phyloP scores from a whole-genome alignment of 177 flowering plant genomes.

The Vitis hybrid region DNA sequence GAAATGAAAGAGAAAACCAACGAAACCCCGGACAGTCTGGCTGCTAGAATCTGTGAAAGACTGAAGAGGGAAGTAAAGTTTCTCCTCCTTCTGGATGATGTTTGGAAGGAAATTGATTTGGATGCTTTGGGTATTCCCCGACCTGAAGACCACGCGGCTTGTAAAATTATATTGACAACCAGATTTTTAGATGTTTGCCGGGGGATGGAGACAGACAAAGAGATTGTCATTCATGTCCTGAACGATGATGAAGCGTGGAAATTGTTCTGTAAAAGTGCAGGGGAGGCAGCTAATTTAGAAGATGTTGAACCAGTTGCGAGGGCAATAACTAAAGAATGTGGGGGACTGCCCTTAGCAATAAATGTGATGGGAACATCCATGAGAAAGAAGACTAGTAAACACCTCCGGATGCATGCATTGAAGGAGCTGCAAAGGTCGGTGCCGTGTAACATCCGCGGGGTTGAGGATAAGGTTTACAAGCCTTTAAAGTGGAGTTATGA shows the following conservation, averaged over 20 bases:
- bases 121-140: constrained; percentile 19
- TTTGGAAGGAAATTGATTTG: constrained; percentile 23
- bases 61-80: constrained; percentile 1
- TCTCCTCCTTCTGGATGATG: constrained; percentile 30
- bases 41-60: background rate
- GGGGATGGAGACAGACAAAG: constrained; percentile 7
- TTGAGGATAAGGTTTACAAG: constrained; percentile 8
- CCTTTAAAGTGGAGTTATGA: constrained; percentile 26
- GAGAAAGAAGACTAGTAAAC: constrained; percentile 7
- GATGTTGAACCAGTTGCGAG: background rate
- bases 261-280: constrained; percentile 8
- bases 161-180: constrained; percentile 18
- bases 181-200: constrained; percentile 12
- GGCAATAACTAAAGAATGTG: constrained; percentile 10
- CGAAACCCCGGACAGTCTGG: constrained; percentile 6
- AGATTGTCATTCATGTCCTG: constrained; percentile 3
- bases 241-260: constrained; percentile 19
- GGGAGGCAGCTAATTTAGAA: background rate
- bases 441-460: constrained; percentile 4
- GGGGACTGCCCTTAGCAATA: constrained; percentile 20
- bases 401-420: constrained; percentile 21
- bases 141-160: background rate
- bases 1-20: background rate
- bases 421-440: constrained; percentile 11
- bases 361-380: constrained; percentile 12